These are phyloP conservation scores for Syzygium grande DNA, from an alignment of 345 rosid species.

Conservation along the genomic window DNA sequence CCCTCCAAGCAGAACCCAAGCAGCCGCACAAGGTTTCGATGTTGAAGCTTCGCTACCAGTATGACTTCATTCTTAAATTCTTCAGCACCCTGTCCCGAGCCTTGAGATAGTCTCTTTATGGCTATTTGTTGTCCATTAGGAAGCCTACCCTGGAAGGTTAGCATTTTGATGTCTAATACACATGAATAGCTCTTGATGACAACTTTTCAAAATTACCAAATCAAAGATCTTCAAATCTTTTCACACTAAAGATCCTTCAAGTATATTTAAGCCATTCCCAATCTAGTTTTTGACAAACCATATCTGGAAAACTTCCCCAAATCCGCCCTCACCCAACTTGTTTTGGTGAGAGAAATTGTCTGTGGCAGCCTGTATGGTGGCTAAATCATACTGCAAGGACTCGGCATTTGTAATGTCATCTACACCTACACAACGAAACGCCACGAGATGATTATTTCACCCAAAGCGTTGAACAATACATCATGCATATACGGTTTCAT, in stretches of 20 bases:
- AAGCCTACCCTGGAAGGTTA: neutral
- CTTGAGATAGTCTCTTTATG: slow-evolving; percentile 44
- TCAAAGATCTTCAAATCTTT: neutral
- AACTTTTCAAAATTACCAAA: neutral
- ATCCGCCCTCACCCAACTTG: neutral
- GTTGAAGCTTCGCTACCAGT: slow-evolving; percentile 50
- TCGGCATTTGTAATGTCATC: neutral
- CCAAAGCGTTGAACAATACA: neutral
- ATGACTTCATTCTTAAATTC: slow-evolving; percentile 54
- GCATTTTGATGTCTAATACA: neutral
- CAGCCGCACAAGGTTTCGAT: slow-evolving; percentile 49
- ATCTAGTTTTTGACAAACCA: slow-evolving; percentile 8
- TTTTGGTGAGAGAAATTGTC: neutral
- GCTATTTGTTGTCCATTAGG: slow-evolving; percentile 20
- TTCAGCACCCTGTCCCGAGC: slow-evolving; percentile 45
- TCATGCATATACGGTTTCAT: neutral
- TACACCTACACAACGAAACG: neutral
- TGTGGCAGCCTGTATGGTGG: slow-evolving; percentile 24
- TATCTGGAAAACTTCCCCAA: neutral
- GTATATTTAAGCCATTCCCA: slow-evolving; percentile 1
- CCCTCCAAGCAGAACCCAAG: slow-evolving; percentile 50
- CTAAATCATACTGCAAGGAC: neutral
- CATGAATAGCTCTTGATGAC: neutral
- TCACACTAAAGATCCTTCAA: neutral
- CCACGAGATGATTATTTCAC: neutral